Evolutionary conservation across 1,284 basidiomycete genomes (phyloP), one percentile per base, ranked within the genome.

Genomic region (Moesziomyces sp.): DNA sequence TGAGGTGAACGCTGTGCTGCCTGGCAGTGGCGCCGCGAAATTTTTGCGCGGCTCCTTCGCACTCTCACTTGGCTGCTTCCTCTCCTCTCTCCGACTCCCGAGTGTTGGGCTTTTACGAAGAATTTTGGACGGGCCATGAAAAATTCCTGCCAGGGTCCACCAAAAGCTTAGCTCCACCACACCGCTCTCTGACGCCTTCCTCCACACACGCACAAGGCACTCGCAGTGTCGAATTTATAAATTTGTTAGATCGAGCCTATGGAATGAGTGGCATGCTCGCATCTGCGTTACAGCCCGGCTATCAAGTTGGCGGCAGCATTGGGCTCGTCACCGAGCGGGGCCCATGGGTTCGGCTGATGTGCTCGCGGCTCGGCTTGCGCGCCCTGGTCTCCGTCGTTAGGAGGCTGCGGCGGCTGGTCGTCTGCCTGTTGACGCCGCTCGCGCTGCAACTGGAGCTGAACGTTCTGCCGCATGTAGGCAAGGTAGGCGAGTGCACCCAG

Each of bases 401-500:
- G 23, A 11, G 24, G 46, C 24, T 58, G 58, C 38, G 58, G 58
- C n/a, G 43, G 47, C 23, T 47, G 51, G 24, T 64, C 58, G 13
- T 51, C 46, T 16, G 16, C 59, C 42, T 69, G 59, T 30, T 69
- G 35, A 8, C 77, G 35, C 24, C 77, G 52, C 63, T 77, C 63
- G 26, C 75, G 58, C 50, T 75, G 58, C 49, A 76, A 30, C 43
- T 76, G 64, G 48, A 77, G 24, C 63, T 78, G 76, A 0, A 76
- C 73, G 3, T 70, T 74, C 52, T 80, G 78, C 24, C 78, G 42
- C 35, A 69, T 62, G 46, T 76, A 78, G 3, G 76, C 75, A 26
- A 80, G 52, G 45, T 73, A 71, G 7, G 76, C 76, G 28, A 80
- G 40, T n/a, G 52, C 77, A n/a, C 58, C 78, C 3, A 80, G 43